These are phyloP conservation scores for Isabelozyma heimii DNA, from an alignment of 805 yeast species.

Conservation along the genomic window DNA sequence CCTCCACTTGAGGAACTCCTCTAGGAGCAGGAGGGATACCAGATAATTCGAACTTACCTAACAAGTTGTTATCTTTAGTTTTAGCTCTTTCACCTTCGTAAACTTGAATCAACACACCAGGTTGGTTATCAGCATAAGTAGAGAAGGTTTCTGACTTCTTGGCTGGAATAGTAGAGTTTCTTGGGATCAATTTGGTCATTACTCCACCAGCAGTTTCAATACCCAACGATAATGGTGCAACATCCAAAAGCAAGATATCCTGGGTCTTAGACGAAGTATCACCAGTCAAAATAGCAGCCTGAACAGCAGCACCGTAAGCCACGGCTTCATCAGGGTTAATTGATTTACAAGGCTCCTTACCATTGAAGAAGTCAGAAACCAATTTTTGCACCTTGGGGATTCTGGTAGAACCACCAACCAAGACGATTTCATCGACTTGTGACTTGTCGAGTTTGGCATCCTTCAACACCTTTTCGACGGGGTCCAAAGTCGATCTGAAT, in stretches of 20 bases:
- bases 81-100: slow-evolving; percentile 95
- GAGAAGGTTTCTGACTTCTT: slow-evolving; percentile 94
- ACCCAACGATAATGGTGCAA: slow-evolving; percentile 91
- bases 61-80: slow-evolving; percentile 88
- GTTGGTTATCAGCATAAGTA: slow-evolving; percentile 95
- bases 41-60: slow-evolving; percentile 82
- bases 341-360: slow-evolving; percentile 95
- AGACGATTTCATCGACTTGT: slow-evolving; percentile 90
- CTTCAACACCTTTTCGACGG: slow-evolving; percentile 92
- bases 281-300: slow-evolving; percentile 96
- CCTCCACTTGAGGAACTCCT: slow-evolving; percentile 89
- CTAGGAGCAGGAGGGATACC: slow-evolving; percentile 91
- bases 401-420: slow-evolving; percentile 99
- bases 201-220: slow-evolving; percentile 98
- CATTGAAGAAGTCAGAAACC: slow-evolving; percentile 84
- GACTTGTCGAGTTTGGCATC: slow-evolving; percentile 87
- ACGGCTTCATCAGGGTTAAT: slow-evolving; percentile 99
- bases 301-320: slow-evolving; percentile 99
- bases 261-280: slow-evolving; percentile 53
- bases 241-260: slow-evolving; percentile 73
- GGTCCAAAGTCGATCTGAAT: slow-evolving; percentile 92
- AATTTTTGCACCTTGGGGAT: slow-evolving; percentile 97
- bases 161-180: slow-evolving; percentile 95
- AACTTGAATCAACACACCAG: slow-evolving; percentile 90
- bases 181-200: slow-evolving; percentile 91